Evolutionary conservation across 306 rosid species (phyloP), one percentile per base, ranked within the genome.

Genomic region (Dalbergia oliveri): DNA sequence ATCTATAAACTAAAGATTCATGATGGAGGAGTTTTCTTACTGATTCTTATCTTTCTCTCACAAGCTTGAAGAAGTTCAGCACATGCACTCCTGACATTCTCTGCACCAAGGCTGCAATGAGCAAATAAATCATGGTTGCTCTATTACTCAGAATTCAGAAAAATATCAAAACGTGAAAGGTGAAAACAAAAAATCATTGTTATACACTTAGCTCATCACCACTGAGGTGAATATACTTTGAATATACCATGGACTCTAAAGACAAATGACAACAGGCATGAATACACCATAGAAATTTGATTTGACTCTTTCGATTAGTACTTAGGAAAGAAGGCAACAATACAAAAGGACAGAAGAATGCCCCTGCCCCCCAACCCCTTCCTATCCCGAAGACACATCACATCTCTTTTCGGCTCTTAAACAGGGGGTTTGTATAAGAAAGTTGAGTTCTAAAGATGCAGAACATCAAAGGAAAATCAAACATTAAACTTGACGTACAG

Each of bases 61-160:
- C 56, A 76, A 71, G 83, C 80, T 3, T 2, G 21, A 66, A 80
- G 56, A 51, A 84, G 83, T 9, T 76, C 51, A 47, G n/a, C 66
- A 75, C 82, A 84, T 58, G 72, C 82, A 45, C 47, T 23, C 50
- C 23, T 65, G 45, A 76, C 80, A 69, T 31, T 9, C 75, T 75
- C 73, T 21, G 82, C 84, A 75, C 82, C 76, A 39, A 80, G 21
- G 56, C 82, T 76, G 74, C 78, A 66, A 61, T 44, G 41, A 67
- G 49, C 44, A 66, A 8, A 66, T 61, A 35, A 61, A 62, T 23
- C 53, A 78, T 14, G 21, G 16, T 62, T 26, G 63, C n/a, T 49
- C 44, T 11, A 21, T 74, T 64, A 23, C 43, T 47, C 34, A 19
- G 37, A 65, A 43, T 26, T 26, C 31, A 26, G 31, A 26, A 26